A percentile compares a stretch with the other conserved stretches of the same genome.
These are phyloP conservation scores for Colletotrichum sp. DNA, from an alignment of 2,329 filamentous ascomycete species.

Conservation along the genomic window DNA sequence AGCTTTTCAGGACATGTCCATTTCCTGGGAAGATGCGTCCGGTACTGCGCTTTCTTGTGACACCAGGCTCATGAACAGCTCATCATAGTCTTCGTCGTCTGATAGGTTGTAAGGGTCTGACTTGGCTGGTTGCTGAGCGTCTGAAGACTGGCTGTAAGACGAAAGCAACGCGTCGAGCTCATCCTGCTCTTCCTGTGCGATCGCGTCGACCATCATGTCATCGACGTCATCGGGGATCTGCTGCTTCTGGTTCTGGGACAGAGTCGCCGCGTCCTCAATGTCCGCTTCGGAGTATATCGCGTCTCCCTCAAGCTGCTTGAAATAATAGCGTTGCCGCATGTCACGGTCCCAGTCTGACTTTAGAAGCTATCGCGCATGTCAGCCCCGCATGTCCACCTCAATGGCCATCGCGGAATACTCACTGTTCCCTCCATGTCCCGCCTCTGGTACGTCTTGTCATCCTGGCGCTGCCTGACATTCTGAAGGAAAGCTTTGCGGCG, in stretches of 20 bases:
- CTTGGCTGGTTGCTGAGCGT: slow-evolving; percentile 29
- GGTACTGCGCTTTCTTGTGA: slow-evolving; percentile 42
- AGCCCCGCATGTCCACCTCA: not conserved
- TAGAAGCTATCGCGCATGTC: slow-evolving; percentile 28
- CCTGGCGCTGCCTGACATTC: slow-evolving; percentile 65
- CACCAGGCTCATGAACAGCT: slow-evolving; percentile 69
- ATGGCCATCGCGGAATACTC: not conserved
- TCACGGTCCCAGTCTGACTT: slow-evolving; percentile 41
- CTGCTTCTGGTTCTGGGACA: slow-evolving; percentile 30
- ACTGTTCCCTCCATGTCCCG: slow-evolving; percentile 69
- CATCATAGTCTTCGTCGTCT: slow-evolving; percentile 67
- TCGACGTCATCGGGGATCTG: slow-evolving; percentile 36
- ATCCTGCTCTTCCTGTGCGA: slow-evolving; percentile 56
- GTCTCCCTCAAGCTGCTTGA: slow-evolving; percentile 42
- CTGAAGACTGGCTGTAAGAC: slow-evolving; percentile 42
- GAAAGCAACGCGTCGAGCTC: slow-evolving; percentile 64
- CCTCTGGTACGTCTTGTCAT: slow-evolving; percentile 64
- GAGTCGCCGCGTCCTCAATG: slow-evolving; percentile 53
- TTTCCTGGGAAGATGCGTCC: slow-evolving; percentile 40
- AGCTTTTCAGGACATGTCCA: slow-evolving; percentile 49
- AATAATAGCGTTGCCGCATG: slow-evolving; percentile 31
- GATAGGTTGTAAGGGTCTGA: slow-evolving; percentile 33
- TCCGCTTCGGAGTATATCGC: slow-evolving; percentile 54
- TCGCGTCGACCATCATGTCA: slow-evolving; percentile 58
- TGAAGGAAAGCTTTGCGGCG: slow-evolving; percentile 73